Percentiles rank a stretch among this genome's conserved stretches.
phyloP scores from a whole-genome alignment of 495 filamentous ascomycete genomes.

The Xylaria nigripes region DNA sequence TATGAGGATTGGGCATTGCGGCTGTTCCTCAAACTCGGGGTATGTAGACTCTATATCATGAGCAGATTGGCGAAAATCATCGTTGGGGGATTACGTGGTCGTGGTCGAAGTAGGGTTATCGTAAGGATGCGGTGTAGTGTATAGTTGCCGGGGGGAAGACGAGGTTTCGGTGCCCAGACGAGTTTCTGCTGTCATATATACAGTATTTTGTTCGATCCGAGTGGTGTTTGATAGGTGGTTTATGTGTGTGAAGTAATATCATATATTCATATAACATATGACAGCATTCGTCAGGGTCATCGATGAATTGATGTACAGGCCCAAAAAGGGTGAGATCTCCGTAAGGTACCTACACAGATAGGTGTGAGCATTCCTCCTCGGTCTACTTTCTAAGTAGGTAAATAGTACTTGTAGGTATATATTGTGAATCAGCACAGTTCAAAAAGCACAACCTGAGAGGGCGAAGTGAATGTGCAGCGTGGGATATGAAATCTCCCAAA shows the following conservation, averaged over 20 bases:
- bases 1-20: slow-evolving; percentile 40
- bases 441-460: too few species aligned
- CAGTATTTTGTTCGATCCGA: not conserved
- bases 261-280: not conserved
- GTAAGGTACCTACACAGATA: not conserved
- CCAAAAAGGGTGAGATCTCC: not conserved
- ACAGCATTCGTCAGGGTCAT: slow-evolving; percentile 5
- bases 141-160: not conserved
- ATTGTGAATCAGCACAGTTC: too few species aligned
- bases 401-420: too few species aligned
- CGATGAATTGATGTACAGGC: not conserved
- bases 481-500: too few species aligned
- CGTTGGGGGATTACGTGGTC: not conserved
- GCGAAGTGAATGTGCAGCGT: too few species aligned
- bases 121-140: not conserved
- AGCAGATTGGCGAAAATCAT: not conserved
- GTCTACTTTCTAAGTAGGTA: too few species aligned
- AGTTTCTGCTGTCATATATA: not conserved
- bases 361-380: too few species aligned
- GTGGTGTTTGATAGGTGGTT: not conserved
- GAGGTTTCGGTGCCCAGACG: not conserved
- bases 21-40: slow-evolving; percentile 1
- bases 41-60: slow-evolving; percentile 5
- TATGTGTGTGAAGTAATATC: not conserved
- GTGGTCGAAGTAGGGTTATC: not conserved